phyloP scores from a whole-genome alignment of 1,284 basidiomycete genomes.

The Tylopilus sp. region DNA sequence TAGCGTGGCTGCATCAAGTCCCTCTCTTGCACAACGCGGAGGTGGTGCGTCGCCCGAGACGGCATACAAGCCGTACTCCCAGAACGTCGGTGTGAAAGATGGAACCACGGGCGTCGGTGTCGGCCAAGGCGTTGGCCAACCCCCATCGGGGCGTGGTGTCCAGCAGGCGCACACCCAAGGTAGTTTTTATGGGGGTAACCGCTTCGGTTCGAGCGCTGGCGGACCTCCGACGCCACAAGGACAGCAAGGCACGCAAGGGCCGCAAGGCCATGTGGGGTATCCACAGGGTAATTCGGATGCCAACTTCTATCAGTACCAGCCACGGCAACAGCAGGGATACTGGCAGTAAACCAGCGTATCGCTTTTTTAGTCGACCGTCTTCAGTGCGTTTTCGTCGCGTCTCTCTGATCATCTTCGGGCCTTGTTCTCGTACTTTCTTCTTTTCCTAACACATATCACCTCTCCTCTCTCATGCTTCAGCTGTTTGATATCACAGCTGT shows the following conservation, averaged over 20 bases:
- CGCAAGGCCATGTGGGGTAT: conserved; percentile 59
- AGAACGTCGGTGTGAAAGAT: conserved; percentile 53
- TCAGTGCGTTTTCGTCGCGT: conserved; percentile 2
- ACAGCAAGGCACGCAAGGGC: conserved; percentile 48
- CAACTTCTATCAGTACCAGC: conserved; percentile 66
- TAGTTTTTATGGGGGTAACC: conserved; percentile 58
- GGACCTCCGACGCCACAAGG: conserved; percentile 42
- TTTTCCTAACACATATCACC: conserved; percentile 20
- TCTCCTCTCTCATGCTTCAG: conserved; percentile 28
- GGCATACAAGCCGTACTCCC: conserved; percentile 68
- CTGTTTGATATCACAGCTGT: conserved; percentile 31
- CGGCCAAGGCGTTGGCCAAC: conserved; percentile 41
- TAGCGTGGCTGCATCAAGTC: conserved; percentile 41
- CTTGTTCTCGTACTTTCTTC: conserved; percentile 16
- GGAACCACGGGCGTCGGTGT: conserved; percentile 45
- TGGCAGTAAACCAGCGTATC: conserved; percentile 50
- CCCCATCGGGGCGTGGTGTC: conserved; percentile 44
- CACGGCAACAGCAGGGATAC: conserved; percentile 62
- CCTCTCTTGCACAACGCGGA: conserved; percentile 44
- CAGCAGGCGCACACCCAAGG: conserved; percentile 46
- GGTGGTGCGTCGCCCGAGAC: conserved; percentile 61
- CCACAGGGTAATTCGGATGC: conserved; percentile 57
- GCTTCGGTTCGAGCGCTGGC: conserved; percentile 50
- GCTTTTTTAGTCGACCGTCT: conserved; percentile 18
- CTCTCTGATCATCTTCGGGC: conserved; percentile 1